A percentile compares a stretch with the other conserved stretches of the same genome.
Conservation (phyloP, 495 filamentous ascomycete genomes). For the Apiosordaria backusii region DNA sequence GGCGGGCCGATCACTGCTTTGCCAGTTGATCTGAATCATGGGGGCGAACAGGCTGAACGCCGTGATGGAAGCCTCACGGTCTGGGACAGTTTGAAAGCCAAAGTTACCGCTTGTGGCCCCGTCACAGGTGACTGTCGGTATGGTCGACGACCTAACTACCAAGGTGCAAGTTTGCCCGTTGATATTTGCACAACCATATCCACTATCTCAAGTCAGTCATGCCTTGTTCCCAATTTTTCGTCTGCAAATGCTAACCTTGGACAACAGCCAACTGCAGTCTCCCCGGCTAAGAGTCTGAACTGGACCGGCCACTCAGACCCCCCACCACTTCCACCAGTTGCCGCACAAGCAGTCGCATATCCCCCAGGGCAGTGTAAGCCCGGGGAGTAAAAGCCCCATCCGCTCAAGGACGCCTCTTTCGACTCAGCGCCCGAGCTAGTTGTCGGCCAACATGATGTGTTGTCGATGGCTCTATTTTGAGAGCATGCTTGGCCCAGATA, state of each 20-base stretch:
- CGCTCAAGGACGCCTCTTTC: slow-evolving; percentile 17
- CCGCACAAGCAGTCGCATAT: slow-evolving; percentile 35
- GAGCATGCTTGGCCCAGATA: slow-evolving; percentile 27
- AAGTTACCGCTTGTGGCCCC: slow-evolving; percentile 19
- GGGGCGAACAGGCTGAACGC: slow-evolving; percentile 31
- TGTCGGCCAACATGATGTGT: slow-evolving; percentile 34
- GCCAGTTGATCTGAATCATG: slow-evolving; percentile 40
- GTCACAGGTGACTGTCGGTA: slow-evolving; percentile 31
- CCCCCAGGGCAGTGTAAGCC: slow-evolving; percentile 34
- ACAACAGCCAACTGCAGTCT: slow-evolving; percentile 38
- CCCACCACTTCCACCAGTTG: slow-evolving; percentile 26
- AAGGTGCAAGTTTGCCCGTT: slow-evolving; percentile 34
- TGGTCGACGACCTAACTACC: slow-evolving; percentile 26
- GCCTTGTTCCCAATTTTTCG: background rate
- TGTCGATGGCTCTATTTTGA: slow-evolving; percentile 15
- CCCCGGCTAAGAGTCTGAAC: slow-evolving; percentile 29
- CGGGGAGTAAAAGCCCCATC: slow-evolving; percentile 37
- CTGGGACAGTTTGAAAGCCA: slow-evolving; percentile 23
- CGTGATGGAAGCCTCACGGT: slow-evolving; percentile 22
- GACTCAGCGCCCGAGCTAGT: slow-evolving; percentile 21
- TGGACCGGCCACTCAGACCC: slow-evolving; percentile 30
- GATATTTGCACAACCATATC: slow-evolving; percentile 34
- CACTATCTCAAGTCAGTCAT: slow-evolving; percentile 16
- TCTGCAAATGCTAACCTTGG: slow-evolving; percentile 26
- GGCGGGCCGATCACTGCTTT: slow-evolving; percentile 26